Conservation (phyloP, 2,329 filamentous ascomycete species). For the Ophiostoma ulmi region DNA sequence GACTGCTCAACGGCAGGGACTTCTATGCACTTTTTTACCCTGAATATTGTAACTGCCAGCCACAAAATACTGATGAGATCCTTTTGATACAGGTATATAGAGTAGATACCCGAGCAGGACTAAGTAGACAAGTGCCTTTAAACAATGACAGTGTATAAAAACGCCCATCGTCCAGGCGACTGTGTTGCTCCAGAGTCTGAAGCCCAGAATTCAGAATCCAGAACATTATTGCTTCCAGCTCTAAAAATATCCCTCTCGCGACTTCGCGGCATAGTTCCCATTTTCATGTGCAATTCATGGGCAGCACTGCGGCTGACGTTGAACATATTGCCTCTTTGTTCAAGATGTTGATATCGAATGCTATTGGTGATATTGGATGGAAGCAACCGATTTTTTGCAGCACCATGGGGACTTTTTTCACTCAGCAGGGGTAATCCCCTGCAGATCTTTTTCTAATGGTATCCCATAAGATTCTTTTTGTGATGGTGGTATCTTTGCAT, state of each 20-base stretch:
- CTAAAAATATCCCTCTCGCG: neutral
- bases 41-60: neutral
- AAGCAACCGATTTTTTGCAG: too few species aligned
- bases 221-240: neutral
- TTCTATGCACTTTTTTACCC: neutral
- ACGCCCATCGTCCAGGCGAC: neutral
- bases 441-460: neutral
- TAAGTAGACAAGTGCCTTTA: neutral
- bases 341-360: too few species aligned
- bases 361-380: too few species aligned
- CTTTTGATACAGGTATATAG: neutral
- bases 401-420: too few species aligned
- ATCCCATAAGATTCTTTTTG: neutral
- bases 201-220: neutral
- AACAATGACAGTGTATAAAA: neutral
- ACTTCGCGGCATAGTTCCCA: neutral
- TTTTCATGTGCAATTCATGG: neutral
- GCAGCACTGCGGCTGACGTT: neutral
- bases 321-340: neutral
- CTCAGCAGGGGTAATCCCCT: neutral
- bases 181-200: too few species aligned
- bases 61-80: neutral
- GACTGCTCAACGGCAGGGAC: neutral
- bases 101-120: conserved; percentile 1
- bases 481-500: neutral